A percentile compares a stretch with the other conserved stretches of the same genome.
Evolutionary conservation across 1,284 basidiomycete genomes (phyloP).

Genomic region (Phaffia rhodozyma): DNA sequence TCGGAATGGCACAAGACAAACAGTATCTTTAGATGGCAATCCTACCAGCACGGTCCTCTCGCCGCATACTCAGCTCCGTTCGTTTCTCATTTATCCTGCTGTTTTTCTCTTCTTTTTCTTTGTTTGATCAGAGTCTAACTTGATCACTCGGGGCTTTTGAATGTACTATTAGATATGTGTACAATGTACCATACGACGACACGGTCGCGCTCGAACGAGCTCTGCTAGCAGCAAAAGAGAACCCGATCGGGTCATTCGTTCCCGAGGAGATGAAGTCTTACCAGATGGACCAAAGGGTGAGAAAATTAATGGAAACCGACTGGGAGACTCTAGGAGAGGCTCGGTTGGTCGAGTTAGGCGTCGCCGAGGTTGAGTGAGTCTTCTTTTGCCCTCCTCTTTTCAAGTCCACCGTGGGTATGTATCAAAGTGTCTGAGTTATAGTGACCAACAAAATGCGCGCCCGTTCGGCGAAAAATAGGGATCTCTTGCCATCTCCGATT

Average conservation of each 20-base stretch:
- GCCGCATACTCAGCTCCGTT: background rate
- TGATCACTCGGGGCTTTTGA: background rate
- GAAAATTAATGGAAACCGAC: background rate
- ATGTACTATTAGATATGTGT: background rate
- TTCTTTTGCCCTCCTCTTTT: background rate
- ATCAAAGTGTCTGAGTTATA: too few species aligned
- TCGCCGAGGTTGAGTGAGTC: background rate
- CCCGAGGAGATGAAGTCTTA: slow-evolving; percentile 3
- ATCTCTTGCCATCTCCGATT: too few species aligned
- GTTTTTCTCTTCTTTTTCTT: background rate
- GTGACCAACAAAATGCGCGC: too few species aligned
- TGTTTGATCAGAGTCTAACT: too few species aligned
- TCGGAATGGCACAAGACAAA: slow-evolving; percentile 1
- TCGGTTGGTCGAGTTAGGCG: background rate
- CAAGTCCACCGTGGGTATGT: too few species aligned
- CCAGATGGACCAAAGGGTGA: background rate
- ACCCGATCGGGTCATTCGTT: background rate
- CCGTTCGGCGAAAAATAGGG: too few species aligned
- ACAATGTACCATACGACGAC: background rate
- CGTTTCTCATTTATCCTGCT: background rate
- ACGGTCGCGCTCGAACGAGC: background rate
- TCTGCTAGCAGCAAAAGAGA: background rate
- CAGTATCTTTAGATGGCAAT: slow-evolving; percentile 1
- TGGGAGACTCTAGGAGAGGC: background rate
- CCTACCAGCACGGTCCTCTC: background rate